A percentile compares a stretch with the other conserved stretches of the same genome.
phyloP scores from a whole-genome alignment of 441 rosid species.

The Populus hybrid region DNA sequence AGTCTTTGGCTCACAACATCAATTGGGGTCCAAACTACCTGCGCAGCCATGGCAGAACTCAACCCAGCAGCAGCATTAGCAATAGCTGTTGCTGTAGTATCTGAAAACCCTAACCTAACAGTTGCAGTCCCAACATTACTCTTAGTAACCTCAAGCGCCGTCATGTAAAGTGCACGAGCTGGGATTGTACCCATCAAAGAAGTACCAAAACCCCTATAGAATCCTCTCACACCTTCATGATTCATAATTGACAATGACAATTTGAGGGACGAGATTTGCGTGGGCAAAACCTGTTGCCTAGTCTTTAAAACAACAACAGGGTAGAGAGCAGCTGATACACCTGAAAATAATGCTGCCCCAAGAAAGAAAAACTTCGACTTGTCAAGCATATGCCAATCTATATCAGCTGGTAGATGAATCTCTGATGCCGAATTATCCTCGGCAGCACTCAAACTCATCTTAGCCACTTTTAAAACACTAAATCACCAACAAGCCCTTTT shows the following conservation, averaged over 20 bases:
- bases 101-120: constrained; percentile 60
- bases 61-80: constrained; percentile 84
- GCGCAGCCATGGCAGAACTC: constrained; percentile 84
- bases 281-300: constrained; percentile 63
- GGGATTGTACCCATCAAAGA: constrained; percentile 84
- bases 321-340: constrained; percentile 74
- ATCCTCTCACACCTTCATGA: constrained; percentile 65
- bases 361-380: constrained; percentile 83
- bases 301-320: constrained; percentile 80
- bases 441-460: constrained; percentile 57
- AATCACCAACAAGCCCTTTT: neutral
- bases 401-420: constrained; percentile 60
- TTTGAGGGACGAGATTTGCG: constrained; percentile 46
- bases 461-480: too few relatives aligned
- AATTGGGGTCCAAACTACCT: constrained; percentile 81
- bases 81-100: constrained; percentile 50
- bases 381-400: constrained; percentile 91
- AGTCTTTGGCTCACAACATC: constrained; percentile 91
- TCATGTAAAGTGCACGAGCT: constrained; percentile 85
- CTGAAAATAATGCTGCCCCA: constrained; percentile 86
- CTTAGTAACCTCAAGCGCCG: constrained; percentile 80
- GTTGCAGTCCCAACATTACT: constrained; percentile 70
- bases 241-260: constrained; percentile 47
- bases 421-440: constrained; percentile 56
- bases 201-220: constrained; percentile 81